Evolutionary conservation across 495 filamentous ascomycete species (phyloP), one percentile per base, ranked within the genome.

Genomic region (Neurospora sp.): DNA sequence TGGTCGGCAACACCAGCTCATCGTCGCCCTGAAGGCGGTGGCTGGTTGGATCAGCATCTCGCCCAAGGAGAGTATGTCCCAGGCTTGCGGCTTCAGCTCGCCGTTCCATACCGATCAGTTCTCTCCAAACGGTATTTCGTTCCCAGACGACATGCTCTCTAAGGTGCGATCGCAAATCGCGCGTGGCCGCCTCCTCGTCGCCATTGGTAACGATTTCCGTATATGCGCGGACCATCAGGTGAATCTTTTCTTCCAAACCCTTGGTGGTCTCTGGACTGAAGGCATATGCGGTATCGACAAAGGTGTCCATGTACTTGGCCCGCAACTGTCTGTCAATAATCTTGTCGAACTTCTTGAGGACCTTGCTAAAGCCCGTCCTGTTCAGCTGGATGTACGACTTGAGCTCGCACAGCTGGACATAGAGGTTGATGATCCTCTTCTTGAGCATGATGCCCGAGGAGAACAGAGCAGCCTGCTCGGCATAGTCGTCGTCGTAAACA

Each of bases 91-190:
- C 96, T 81, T 99, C 94, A 6, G 94, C 93, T 83, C 97, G 96
- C 31, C 96, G 87, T 83, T 99, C 96, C 74, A 99, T 93, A 71
- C 95, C 96, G 78, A 99, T 99, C 89, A 99, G 95, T 75, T 99
- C 96, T 80, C 96, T 85, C 96, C 96, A 99, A 5, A 99, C 96
- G 0, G 96, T 99, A 76, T 99, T 99, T 68, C 96, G 87, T 78
- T 99, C 96, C 96, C 96, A 99, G 40, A 98, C 94, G 20, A 99
- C 95, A 83, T 99, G 96, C 81, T 99, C 96, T 75, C 96, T 86
- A 39, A 99, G 85, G 79, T 99, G 94, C 27, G 97, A 89, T 61
- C 96, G 87, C 53, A 99, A 86, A 76, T 98, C 96, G 70, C 92
- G 90, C 70, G 86, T 91, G 2, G 96, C 96, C 14, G 89, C 80